A percentile compares a stretch with the other conserved stretches of the same genome.
Evolutionary conservation across 345 rosid species (phyloP).

Genomic region (Atalantia buxifolia): DNA sequence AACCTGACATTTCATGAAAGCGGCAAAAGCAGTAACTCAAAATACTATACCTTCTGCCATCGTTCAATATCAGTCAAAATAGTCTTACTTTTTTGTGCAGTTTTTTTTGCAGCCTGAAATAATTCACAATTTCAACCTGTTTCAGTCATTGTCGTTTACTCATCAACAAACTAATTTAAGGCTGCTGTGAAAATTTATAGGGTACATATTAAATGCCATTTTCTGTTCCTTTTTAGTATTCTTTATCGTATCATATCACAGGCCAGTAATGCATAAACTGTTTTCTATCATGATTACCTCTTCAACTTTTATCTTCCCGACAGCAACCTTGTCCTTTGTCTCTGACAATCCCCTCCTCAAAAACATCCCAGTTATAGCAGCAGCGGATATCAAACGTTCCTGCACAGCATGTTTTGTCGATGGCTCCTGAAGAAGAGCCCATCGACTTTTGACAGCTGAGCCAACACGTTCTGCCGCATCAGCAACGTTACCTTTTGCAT

Average conservation of each 20-base stretch:
- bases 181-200: neutral
- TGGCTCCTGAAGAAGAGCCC: conserved; percentile 87
- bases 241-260: neutral
- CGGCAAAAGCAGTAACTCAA: neutral
- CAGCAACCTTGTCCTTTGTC: conserved; percentile 85
- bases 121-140: conserved; percentile 15
- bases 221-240: neutral
- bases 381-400: conserved; percentile 75
- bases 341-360: conserved; percentile 80
- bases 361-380: conserved; percentile 82
- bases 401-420: conserved; percentile 78
- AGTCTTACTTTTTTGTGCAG: conserved; percentile 85
- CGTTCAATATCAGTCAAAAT: conserved; percentile 88
- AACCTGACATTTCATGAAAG: conserved; percentile 17
- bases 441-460: conserved; percentile 60
- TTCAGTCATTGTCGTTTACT: conserved; percentile 1
- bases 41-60: conserved; percentile 82
- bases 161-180: neutral
- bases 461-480: conserved; percentile 90
- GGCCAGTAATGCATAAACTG: neutral
- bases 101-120: conserved; percentile 79
- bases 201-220: neutral
- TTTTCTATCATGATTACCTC: conserved; percentile 51
- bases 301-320: conserved; percentile 89
- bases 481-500: conserved; percentile 83